These are phyloP conservation scores for Termitomyces sp. DNA, from an alignment of 768 basidiomycete genomes.

Conservation along the genomic window DNA sequence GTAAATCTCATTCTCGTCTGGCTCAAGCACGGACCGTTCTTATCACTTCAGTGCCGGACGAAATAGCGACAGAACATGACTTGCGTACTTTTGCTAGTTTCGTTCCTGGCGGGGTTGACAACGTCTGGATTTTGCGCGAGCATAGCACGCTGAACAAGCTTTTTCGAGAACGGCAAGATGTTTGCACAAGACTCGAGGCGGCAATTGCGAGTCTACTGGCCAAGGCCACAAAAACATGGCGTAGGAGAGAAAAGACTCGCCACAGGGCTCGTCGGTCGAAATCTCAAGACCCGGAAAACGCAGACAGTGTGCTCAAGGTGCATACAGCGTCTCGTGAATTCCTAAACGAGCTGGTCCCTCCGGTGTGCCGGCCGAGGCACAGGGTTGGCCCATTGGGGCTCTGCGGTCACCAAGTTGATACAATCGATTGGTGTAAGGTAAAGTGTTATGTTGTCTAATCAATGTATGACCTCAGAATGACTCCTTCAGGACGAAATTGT, in stretches of 20 bases:
- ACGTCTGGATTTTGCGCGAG: slow-evolving; percentile 66
- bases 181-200: slow-evolving; percentile 51
- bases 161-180: slow-evolving; percentile 41
- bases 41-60: slow-evolving; percentile 58
- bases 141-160: slow-evolving; percentile 39
- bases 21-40: slow-evolving; percentile 70
- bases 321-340: neutral
- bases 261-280: neutral
- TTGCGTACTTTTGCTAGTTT: slow-evolving; percentile 54
- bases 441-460: neutral
- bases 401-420: neutral
- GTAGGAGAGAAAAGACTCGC: neutral
- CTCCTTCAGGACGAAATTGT: neutral
- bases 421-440: slow-evolving; percentile 1
- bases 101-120: slow-evolving; percentile 66
- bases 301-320: neutral
- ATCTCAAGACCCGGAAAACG: neutral
- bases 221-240: neutral
- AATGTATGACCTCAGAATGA: neutral
- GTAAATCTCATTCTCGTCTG: slow-evolving; percentile 51
- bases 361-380: neutral
- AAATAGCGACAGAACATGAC: slow-evolving; percentile 44
- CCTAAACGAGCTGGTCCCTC: neutral
- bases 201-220: slow-evolving; percentile 35
- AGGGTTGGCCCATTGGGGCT: neutral